phyloP scores from a whole-genome alignment of 371 early-diverging fungal genomes.

The Mortierella sp. region DNA sequence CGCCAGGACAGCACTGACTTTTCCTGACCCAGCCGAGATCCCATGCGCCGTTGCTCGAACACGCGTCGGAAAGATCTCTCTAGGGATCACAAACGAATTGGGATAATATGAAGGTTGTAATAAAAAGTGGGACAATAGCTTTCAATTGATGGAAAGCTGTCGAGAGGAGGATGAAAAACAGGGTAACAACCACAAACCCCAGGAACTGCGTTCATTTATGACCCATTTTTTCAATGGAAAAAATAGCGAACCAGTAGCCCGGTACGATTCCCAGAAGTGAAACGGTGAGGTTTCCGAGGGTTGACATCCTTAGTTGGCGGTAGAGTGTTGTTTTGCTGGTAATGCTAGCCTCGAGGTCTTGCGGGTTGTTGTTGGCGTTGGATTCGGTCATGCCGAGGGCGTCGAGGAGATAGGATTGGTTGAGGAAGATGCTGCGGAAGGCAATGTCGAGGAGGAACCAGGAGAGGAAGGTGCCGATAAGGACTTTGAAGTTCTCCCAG shows the following conservation, averaged over 20 bases:
- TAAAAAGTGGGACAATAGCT: conserved; percentile 59
- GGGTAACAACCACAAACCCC: conserved; percentile 71
- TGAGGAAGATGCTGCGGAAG: conserved; percentile 71
- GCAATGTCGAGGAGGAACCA: conserved; percentile 77
- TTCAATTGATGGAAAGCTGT: conserved; percentile 59
- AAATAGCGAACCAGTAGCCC: conserved; percentile 83
- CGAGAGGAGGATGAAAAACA: background rate
- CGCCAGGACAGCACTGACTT: conserved; percentile 75
- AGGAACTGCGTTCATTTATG: conserved; percentile 78
- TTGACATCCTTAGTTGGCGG: conserved; percentile 33
- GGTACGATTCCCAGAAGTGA: conserved; percentile 67
- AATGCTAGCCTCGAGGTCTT: background rate
- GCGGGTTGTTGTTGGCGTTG: conserved; percentile 30
- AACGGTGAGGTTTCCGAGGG: conserved; percentile 71
- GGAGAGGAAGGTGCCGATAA: conserved; percentile 62
- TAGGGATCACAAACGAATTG: conserved; percentile 90
- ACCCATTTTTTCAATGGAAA: conserved; percentile 75
- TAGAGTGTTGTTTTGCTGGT: background rate
- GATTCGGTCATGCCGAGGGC: conserved; percentile 59
- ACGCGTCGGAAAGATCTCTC: conserved; percentile 90
- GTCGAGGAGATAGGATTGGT: conserved; percentile 63
- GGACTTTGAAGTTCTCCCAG: conserved; percentile 62
- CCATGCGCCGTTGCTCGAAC: conserved; percentile 76
- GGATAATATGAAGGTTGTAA: conserved; percentile 77
- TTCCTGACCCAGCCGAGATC: conserved; percentile 77